Conservation (phyloP, 1,139 yeast species). For the Casaregolazyma lundiana region DNA sequence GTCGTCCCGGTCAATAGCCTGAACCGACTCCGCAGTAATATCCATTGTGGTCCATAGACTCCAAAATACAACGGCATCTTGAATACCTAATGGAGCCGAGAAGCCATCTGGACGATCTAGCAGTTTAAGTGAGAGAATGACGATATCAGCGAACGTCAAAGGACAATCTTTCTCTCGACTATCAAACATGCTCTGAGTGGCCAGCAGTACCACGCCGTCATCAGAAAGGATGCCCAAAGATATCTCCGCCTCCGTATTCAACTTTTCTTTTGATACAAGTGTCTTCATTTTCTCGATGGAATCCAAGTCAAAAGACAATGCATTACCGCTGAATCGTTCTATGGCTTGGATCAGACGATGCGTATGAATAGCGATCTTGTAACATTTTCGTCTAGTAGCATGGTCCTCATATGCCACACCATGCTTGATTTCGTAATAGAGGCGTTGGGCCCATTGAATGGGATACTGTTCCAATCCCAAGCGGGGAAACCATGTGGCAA, state of each 20-base stretch:
- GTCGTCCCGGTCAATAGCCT: slow-evolving; percentile 23
- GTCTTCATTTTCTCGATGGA: slow-evolving; percentile 41
- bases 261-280: slow-evolving; percentile 16
- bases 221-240: slow-evolving; percentile 21
- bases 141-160: slow-evolving; percentile 22
- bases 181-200: slow-evolving; percentile 32
- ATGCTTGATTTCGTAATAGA: slow-evolving; percentile 28
- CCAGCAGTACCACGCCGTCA: slow-evolving; percentile 33
- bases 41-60: slow-evolving; percentile 37
- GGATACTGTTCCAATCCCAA: slow-evolving; percentile 34
- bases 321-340: slow-evolving; percentile 50
- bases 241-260: slow-evolving; percentile 12
- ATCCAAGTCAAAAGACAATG: slow-evolving; percentile 61
- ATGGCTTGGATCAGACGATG: slow-evolving; percentile 21
- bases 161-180: slow-evolving; percentile 19
- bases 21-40: slow-evolving; percentile 31
- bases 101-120: slow-evolving; percentile 29
- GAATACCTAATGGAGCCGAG: slow-evolving; percentile 34
- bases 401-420: slow-evolving; percentile 21
- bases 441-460: slow-evolving; percentile 32
- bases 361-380: slow-evolving; percentile 1
- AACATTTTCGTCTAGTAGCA: slow-evolving; percentile 10
- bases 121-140: slow-evolving; percentile 22
- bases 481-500: slow-evolving; percentile 44
- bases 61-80: slow-evolving; percentile 43